These are phyloP conservation scores for Pestalotiopsis sp. DNA, from an alignment of 2,329 filamentous ascomycete genomes.

Conservation along the genomic window DNA sequence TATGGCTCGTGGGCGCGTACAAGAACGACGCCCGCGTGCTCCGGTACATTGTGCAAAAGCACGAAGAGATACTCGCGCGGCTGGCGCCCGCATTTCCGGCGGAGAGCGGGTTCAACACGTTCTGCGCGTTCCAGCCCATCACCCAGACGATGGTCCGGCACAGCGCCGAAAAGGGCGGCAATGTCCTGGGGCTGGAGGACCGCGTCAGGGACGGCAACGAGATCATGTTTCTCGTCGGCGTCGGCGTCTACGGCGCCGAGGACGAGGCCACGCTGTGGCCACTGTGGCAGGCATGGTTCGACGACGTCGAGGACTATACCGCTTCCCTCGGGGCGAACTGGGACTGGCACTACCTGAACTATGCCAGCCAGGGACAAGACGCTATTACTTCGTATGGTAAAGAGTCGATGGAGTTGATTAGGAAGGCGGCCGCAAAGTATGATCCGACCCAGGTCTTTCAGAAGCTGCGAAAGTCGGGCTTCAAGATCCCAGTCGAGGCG, in stretches of 20 bases:
- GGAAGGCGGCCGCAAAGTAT: conserved; percentile 33
- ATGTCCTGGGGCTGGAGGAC: conserved; percentile 38
- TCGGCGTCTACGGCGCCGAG: conserved; percentile 32
- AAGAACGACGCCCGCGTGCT: conserved; percentile 28
- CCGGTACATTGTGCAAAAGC: conserved; percentile 37
- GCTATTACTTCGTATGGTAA: conserved; percentile 34
- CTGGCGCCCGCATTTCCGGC: conserved; percentile 25
- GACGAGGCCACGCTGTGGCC: conserved; percentile 27
- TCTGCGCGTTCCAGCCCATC: conserved; percentile 37
- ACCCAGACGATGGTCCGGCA: conserved; percentile 35
- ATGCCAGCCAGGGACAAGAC: conserved; percentile 33
- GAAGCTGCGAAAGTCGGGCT: conserved; percentile 35
- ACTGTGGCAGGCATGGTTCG: conserved; percentile 28
- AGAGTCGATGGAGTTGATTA: conserved; percentile 31
- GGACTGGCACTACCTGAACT: conserved; percentile 39
- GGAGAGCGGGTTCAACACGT: conserved; percentile 31
- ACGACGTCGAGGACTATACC: conserved; percentile 26
- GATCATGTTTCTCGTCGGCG: conserved; percentile 29
- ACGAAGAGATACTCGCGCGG: conserved; percentile 36
- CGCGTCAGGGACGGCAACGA: conserved; percentile 29
- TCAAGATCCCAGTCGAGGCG: conserved; percentile 29
- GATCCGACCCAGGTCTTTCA: conserved; percentile 38
- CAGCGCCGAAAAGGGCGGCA: conserved; percentile 37
- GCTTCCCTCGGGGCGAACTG: conserved; percentile 19
- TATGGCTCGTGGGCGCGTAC: conserved; percentile 16